A percentile compares a stretch with the other conserved stretches of the same genome.
These are phyloP conservation scores for Lachnellula occidentalis DNA, from an alignment of 2,329 filamentous ascomycete species.

Conservation along the genomic window DNA sequence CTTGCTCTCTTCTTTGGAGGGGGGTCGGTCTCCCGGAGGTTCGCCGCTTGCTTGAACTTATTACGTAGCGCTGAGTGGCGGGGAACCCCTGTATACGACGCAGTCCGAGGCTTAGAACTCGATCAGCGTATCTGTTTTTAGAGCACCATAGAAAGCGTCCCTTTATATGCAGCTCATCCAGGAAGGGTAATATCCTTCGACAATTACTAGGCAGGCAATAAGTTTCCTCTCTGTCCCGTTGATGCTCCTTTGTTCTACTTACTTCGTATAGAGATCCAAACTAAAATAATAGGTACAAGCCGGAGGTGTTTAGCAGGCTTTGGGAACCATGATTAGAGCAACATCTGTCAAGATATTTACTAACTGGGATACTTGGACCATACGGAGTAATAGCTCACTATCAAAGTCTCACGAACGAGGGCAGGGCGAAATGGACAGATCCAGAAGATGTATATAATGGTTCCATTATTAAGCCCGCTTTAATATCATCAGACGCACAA, in stretches of 20 bases:
- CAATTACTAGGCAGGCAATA: no score
- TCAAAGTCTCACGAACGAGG: background rate
- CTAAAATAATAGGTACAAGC: no score
- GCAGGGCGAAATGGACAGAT: background rate
- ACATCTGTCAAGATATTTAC: no score
- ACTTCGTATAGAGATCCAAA: no score
- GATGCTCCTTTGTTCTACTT: no score
- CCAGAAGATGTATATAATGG: slow-evolving; percentile 16
- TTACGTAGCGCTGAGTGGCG: background rate
- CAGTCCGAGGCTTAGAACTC: background rate
- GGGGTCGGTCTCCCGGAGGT: background rate
- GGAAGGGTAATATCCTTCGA: background rate
- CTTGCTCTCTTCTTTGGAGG: background rate
- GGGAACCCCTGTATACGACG: background rate
- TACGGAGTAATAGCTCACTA: background rate
- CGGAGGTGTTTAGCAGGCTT: no score
- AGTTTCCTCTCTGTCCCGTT: no score
- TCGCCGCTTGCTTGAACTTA: background rate
- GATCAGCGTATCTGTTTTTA: background rate
- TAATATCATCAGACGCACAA: slow-evolving; percentile 23
- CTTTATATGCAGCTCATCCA: background rate
- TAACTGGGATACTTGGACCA: no score
- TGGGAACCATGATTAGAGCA: no score
- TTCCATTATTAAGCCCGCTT: slow-evolving; percentile 29
- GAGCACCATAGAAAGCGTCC: background rate